Percentiles rank a stretch among this genome's conserved stretches.
Conservation (phyloP, 352 stramenopile species). For the Pythium periplocum region DNA sequence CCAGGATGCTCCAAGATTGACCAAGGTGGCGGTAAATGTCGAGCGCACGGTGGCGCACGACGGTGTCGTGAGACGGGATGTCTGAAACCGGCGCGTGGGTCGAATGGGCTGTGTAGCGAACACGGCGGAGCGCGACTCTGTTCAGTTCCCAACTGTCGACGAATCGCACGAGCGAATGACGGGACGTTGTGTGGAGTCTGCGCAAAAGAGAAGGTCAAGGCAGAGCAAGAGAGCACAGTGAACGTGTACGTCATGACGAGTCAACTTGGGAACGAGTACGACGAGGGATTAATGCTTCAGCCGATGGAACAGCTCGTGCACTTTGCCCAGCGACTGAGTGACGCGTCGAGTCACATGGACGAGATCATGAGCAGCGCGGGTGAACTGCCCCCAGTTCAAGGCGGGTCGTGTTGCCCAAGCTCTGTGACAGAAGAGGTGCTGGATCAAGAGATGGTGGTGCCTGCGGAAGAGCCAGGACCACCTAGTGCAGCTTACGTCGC, state of each 20-base stretch:
- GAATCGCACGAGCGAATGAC: conserved; percentile 45
- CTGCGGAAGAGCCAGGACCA: too few species aligned
- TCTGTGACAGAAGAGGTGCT: too few species aligned
- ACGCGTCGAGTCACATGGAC: too few species aligned
- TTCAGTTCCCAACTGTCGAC: conserved; percentile 44
- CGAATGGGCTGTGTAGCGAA: conserved; percentile 52
- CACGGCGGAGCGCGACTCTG: conserved; percentile 64
- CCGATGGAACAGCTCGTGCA: too few species aligned
- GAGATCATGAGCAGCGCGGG: too few species aligned
- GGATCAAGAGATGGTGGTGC: too few species aligned
- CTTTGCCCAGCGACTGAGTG: too few species aligned
- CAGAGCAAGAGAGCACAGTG: not conserved
- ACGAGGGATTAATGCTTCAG: not conserved
- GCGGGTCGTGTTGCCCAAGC: too few species aligned
- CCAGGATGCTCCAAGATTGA: conserved; percentile 74
- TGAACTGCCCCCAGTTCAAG: too few species aligned
- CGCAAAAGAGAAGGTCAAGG: conserved; percentile 16
- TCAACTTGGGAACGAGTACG: not conserved
- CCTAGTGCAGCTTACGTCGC: conserved; percentile 15
- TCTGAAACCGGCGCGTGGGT: conserved; percentile 46
- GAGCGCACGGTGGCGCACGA: conserved; percentile 65
- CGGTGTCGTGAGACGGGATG: conserved; percentile 55
- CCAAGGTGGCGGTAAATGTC: conserved; percentile 76
- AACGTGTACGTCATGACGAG: not conserved
- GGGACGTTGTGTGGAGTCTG: conserved; percentile 38